Base-by-base conservation (phyloP, 495 filamentous ascomycete genomes). In the Penicillium ucsense region DNA sequence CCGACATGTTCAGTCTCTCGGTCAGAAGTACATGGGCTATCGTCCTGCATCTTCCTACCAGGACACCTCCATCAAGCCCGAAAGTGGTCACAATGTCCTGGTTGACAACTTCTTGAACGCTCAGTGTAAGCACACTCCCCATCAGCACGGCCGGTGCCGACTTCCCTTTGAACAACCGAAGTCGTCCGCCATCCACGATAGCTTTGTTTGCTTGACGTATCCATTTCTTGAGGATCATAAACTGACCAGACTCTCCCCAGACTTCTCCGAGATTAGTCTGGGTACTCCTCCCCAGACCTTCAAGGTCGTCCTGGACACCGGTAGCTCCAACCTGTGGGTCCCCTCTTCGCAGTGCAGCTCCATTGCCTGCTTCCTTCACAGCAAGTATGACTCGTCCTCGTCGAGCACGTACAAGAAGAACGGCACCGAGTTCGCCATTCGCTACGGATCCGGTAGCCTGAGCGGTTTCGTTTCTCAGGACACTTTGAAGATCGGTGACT, bases 291-390 rank as follows among this genome's bases (percentile, higher is more conserved):
- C 92, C 29, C 94, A 99, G 71, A 71, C 71, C 45, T 99, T 99
- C 81, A 99, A 99, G 76, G 94, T 99, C 51, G 85, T 99, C 50
- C 82, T 99, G 46, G 94, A 99, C 63, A 99, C 94, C 29, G 94
- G 94, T 52, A 96, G 90, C 76, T 99, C 94, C 53, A 99, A 99
- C 74, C 78, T 99, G 46, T 99, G 94, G 94, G 94, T 99, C 45
- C 94, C 94, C 4, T 95, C 89, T 3, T 73, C 76, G 9, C 75
- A 88, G 54, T 99, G 94, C 67, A 85, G 81, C 59, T 96, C 91
- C 44, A 99, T 99, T 57, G 94, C 94, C 50, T 99, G 94, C 78
- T 99, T 89, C 67, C 84, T 99, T 48, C 94, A 99, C 76, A 79
- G 65, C 65, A 99, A 91, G 76, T 99, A 95, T 70, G 92, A 97